Conservation (phyloP, 345 rosid species). For the Erucastrum elatum region DNA sequence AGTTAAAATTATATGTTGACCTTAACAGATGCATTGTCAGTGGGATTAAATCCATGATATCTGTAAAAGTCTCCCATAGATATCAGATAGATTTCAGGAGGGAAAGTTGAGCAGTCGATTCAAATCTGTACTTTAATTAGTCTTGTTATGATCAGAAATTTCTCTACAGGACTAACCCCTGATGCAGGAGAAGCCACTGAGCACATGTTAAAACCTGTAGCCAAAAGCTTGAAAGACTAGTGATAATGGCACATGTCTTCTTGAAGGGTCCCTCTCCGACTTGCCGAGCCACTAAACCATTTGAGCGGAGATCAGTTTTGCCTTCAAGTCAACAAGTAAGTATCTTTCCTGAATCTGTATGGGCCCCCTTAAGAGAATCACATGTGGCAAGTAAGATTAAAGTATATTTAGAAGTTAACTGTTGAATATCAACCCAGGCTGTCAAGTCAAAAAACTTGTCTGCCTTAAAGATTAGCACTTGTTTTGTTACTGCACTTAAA, state of each 20-base stretch:
- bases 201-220: slow-evolving; percentile 23
- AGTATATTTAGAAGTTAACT: slow-evolving; percentile 20
- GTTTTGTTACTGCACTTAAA: slow-evolving; percentile 36
- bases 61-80: slow-evolving; percentile 26
- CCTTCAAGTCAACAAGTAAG: slow-evolving; percentile 39
- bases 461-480: slow-evolving; percentile 28
- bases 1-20: slow-evolving; percentile 10
- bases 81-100: slow-evolving; percentile 36
- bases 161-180: slow-evolving; percentile 26
- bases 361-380: slow-evolving; percentile 38
- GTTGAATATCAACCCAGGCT: slow-evolving; percentile 30
- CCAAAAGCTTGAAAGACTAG: slow-evolving; percentile 32
- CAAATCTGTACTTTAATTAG: slow-evolving; percentile 6
- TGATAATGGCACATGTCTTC: slow-evolving; percentile 28
- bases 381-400: slow-evolving; percentile 34
- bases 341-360: slow-evolving; percentile 27
- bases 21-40: slow-evolving; percentile 9
- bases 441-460: slow-evolving; percentile 38
- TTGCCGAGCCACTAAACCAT: slow-evolving; percentile 32
- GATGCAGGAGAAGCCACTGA: slow-evolving; percentile 32
- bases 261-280: slow-evolving; percentile 37
- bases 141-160: slow-evolving; percentile 38
- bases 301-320: slow-evolving; percentile 26
- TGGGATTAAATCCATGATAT: slow-evolving; percentile 24
- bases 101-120: slow-evolving; percentile 25